Conservation (phyloP, 331 rosid species). For the Rosa hybrid region DNA sequence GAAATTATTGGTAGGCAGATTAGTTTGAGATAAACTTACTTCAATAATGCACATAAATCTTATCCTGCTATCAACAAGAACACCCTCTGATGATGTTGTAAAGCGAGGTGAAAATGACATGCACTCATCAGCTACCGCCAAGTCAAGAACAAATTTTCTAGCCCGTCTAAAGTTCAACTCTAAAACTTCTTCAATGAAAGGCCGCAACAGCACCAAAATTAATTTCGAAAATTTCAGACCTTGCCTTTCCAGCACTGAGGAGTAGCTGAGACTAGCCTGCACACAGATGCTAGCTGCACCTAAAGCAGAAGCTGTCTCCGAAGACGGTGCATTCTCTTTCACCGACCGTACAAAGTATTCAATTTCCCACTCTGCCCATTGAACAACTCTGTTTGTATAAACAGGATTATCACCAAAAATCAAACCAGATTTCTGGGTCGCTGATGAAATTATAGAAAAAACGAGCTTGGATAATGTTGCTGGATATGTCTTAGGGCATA, state of each 20-base stretch:
- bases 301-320: conserved; percentile 75
- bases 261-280: conserved; percentile 86
- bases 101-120: conserved; percentile 60
- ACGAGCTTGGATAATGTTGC: conserved; percentile 74
- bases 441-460: conserved; percentile 70
- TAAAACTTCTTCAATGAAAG: conserved; percentile 90
- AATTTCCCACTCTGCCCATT: conserved; percentile 98
- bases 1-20: conserved; percentile 23
- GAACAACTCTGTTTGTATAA: conserved; percentile 86
- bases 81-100: conserved; percentile 52
- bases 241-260: conserved; percentile 71
- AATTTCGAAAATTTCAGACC: conserved; percentile 87
- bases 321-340: conserved; percentile 83
- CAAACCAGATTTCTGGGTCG: conserved; percentile 71
- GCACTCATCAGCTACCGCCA: conserved; percentile 65
- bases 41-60: conserved; percentile 75
- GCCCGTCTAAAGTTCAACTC: conserved; percentile 92
- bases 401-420: conserved; percentile 90
- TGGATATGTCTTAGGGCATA: conserved; percentile 80
- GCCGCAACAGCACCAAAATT: conserved; percentile 76
- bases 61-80: conserved; percentile 77
- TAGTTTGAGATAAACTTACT: conserved; percentile 56
- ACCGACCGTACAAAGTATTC: conserved; percentile 84
- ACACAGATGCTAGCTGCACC: conserved; percentile 77
- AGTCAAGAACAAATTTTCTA: conserved; percentile 71